Evolutionary conservation across 2,329 filamentous ascomycete species (phyloP).

Genomic region (Tolypocladium album): DNA sequence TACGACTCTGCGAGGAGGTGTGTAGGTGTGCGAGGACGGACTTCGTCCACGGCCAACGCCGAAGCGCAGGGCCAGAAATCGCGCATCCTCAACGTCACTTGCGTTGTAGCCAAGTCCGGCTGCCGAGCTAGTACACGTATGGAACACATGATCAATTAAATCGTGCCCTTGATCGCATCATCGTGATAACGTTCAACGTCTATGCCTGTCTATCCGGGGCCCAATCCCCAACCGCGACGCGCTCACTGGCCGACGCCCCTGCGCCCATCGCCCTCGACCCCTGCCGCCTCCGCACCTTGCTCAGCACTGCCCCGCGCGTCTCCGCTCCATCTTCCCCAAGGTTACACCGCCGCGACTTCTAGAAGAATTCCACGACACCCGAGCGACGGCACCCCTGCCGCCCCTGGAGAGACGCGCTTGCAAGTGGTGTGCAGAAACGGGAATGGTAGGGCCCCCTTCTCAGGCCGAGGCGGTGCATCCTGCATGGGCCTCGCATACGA

Average conservation of each 20-base stretch:
- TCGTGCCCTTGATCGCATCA: background rate
- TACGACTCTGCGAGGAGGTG: background rate
- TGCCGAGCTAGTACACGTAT: background rate
- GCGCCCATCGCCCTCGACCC: background rate
- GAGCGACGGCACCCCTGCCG: background rate
- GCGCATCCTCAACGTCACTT: background rate
- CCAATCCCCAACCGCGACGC: background rate
- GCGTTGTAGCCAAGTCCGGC: background rate
- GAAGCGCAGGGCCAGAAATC: background rate
- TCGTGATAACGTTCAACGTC: background rate
- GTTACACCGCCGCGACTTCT: slow-evolving; percentile 14
- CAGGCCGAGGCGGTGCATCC: background rate
- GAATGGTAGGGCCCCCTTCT: background rate
- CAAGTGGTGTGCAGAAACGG: background rate
- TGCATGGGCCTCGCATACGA: background rate
- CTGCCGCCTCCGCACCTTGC: background rate
- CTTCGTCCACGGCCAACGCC: background rate
- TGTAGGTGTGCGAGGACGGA: background rate
- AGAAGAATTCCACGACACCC: slow-evolving; percentile 21
- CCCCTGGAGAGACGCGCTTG: background rate
- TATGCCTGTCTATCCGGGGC: background rate
- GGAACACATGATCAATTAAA: background rate
- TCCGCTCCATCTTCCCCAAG: background rate
- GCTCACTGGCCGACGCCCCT: background rate
- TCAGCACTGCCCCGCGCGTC: background rate